Percentiles rank a stretch among this genome's conserved stretches.
Evolutionary conservation across 2,329 filamentous ascomycete species (phyloP).

Genomic region (Balansia obtecta): DNA sequence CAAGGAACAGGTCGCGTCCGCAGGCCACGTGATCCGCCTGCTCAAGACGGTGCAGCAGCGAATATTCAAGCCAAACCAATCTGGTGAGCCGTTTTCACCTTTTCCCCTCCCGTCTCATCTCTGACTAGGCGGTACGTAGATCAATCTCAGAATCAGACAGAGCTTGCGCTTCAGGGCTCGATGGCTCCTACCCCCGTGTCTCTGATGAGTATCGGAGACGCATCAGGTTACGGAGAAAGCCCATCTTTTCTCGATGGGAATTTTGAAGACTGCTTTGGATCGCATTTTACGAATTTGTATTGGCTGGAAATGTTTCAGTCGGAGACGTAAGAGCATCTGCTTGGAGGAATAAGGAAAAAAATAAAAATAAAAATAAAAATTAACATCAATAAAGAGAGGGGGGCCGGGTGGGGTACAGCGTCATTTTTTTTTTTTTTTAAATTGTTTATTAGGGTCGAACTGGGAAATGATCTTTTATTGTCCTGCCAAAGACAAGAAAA

Average conservation of each 20-base stretch:
- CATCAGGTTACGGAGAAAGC: background rate
- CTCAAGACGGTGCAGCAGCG: slow-evolving; percentile 1
- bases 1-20: background rate
- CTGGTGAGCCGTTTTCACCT: no score
- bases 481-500: no score
- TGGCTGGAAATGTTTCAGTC: slow-evolving; percentile 1
- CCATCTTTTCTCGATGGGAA: background rate
- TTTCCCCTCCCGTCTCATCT: background rate
- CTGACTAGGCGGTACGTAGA: background rate
- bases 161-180: background rate
- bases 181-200: background rate
- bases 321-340: background rate
- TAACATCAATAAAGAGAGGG: no score
- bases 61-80: background rate
- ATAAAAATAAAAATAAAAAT: no score
- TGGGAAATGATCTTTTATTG: no score
- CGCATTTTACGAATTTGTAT: background rate
- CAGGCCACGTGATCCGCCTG: background rate
- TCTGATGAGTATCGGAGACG: background rate
- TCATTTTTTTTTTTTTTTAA: no score
- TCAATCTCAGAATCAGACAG: background rate
- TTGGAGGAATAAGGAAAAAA: background rate
- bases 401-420: no score
- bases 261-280: background rate
- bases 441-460: no score